Evolutionary conservation across 1,139 yeast species (phyloP).

Genomic region (Torulaspora globosa): DNA sequence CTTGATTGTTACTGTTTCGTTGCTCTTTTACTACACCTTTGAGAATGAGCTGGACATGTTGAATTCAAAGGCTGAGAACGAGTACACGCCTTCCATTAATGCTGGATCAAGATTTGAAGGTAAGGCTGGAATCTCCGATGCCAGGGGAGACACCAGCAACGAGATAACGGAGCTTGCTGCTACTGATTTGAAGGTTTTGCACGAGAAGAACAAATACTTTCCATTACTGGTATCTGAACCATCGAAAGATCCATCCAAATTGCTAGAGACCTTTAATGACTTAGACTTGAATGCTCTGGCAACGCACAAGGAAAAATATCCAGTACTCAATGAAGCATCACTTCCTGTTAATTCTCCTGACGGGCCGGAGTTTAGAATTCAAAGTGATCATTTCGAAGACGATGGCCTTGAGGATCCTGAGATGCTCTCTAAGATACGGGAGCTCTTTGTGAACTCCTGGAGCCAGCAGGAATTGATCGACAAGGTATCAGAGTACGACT

Average conservation of each 20-base stretch:
- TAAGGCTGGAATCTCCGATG: slow-evolving; percentile 1
- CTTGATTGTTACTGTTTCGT: slow-evolving; percentile 28
- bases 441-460: slow-evolving; percentile 23
- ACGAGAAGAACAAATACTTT: slow-evolving; percentile 40
- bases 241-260: slow-evolving; percentile 21
- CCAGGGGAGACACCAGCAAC: slow-evolving; percentile 1
- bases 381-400: slow-evolving; percentile 31
- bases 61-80: slow-evolving; percentile 37
- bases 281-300: slow-evolving; percentile 19
- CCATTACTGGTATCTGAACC: slow-evolving; percentile 36
- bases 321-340: slow-evolving; percentile 36
- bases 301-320: slow-evolving; percentile 31
- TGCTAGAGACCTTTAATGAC: slow-evolving; percentile 18
- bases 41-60: slow-evolving; percentile 37
- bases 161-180: slow-evolving; percentile 15
- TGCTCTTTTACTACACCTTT: slow-evolving; percentile 37
- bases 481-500: slow-evolving; percentile 12
- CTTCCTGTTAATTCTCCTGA: slow-evolving; percentile 28
- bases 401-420: slow-evolving; percentile 26
- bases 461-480: slow-evolving; percentile 18
- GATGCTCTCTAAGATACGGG: slow-evolving; percentile 21
- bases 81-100: slow-evolving; percentile 33
- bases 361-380: slow-evolving; percentile 22
- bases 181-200: slow-evolving; percentile 24
- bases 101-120: slow-evolving; percentile 9